Base-by-base conservation (phyloP, 768 basidiomycete species). In the Xerocomellus intermedius region DNA sequence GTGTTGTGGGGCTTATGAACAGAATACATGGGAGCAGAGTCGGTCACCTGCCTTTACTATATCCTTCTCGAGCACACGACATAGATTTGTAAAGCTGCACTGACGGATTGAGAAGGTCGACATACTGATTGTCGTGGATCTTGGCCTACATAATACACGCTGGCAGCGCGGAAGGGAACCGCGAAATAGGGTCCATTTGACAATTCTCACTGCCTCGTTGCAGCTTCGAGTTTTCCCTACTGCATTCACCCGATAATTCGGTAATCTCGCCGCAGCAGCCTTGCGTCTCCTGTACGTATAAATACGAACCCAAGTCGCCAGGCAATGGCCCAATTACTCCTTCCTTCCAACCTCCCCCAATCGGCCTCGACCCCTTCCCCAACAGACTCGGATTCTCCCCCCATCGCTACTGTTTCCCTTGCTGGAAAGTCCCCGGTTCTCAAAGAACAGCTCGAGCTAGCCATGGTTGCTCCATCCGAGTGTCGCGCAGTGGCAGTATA, bases 401-500 rank as follows among this genome's bases (percentile, higher is more conserved):
- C 49, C 54, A 47, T 43, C 30, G 6, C n/a, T 42, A 14, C 48
- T 26, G 5, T 19, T n/a, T 4, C 52, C 51, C 38, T 30, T 39
- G 46, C 41, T 42, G 39, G 26, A 55, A 52, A 44, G 1, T 48
- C 53, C 2, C 17, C 53, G 0, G 10, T 45, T 30, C 48, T 54
- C 24, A 13, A 42, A 50, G 52, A 70, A 36, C 55, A 62, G 2
- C 45, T 53, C 10, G 37, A 62, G 3, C 42, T 56, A 17, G 42
- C 47, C 49, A 73, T 73, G 70, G 71, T 73, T 8, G 50, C 69
- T 12, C 64, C 65, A 5, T 69, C 70, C 42, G 48, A 60, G 4
- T 68, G 72, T 21, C 70, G 62, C 37, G 79, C 82, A 7, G 77
- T 91, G n/a, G 86, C 88, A 4, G 91, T 94, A 6, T 94, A 89